Percentiles rank a stretch among this genome's conserved stretches.
phyloP scores from a whole-genome alignment of 495 filamentous ascomycete genomes.

The Lepraria neglecta region DNA sequence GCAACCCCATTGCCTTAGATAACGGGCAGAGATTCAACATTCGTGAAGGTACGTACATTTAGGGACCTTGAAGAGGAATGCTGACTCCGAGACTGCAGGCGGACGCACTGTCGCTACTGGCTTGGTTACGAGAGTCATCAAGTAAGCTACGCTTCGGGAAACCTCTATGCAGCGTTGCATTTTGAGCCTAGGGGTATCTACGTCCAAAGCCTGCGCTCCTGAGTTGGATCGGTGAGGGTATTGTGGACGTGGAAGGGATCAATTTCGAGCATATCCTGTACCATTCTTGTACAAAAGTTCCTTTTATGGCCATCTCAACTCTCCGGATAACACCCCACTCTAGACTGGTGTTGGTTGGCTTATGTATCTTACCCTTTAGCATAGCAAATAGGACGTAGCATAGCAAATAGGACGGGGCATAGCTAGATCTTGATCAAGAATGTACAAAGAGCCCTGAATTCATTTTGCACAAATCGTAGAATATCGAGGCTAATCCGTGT shows the following conservation, averaged over 20 bases:
- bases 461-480: too few relatives aligned
- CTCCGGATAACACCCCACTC: slow-evolving; percentile 7
- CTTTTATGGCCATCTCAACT: neutral
- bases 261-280: neutral
- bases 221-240: too few relatives aligned
- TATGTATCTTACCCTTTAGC: neutral
- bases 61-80: neutral
- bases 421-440: neutral
- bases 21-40: slow-evolving; percentile 90
- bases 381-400: neutral
- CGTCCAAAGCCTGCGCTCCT: too few relatives aligned
- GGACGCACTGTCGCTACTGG: slow-evolving; percentile 90
- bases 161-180: neutral
- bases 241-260: neutral
- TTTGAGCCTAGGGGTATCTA: too few relatives aligned
- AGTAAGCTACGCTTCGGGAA: slow-evolving; percentile 11
- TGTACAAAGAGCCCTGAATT: neutral
- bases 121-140: slow-evolving; percentile 75
- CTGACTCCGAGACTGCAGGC: slow-evolving; percentile 31
- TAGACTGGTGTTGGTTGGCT: slow-evolving; percentile 10
- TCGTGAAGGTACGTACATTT: slow-evolving; percentile 55
- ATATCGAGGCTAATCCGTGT: too few relatives aligned
- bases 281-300: slow-evolving; percentile 10
- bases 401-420: neutral
- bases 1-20: slow-evolving; percentile 79